Evolutionary conservation across 2,329 filamentous ascomycete species (phyloP).

Genomic region (Trichoderma sp.): DNA sequence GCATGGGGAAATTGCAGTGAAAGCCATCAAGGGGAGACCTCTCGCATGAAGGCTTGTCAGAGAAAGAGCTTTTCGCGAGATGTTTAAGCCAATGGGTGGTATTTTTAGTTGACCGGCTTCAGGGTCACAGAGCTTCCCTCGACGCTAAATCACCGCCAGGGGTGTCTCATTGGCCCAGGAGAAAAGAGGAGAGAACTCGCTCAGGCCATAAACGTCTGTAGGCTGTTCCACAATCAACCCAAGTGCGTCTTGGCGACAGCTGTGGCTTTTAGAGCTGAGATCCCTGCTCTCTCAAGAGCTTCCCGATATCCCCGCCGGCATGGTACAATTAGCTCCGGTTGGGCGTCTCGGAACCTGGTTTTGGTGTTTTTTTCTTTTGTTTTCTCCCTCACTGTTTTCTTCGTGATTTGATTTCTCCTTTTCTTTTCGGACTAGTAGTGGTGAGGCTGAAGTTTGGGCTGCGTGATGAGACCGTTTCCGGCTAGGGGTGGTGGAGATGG

Average conservation of each 20-base stretch:
- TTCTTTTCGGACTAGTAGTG: neutral
- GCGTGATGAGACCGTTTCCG: neutral
- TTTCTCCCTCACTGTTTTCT: neutral
- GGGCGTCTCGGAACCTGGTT: neutral
- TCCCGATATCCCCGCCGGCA: neutral
- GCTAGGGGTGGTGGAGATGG: neutral
- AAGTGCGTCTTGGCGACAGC: constrained; percentile 1
- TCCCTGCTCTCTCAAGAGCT: neutral
- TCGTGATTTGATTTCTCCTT: neutral
- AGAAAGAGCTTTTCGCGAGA: neutral
- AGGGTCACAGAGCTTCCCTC: neutral
- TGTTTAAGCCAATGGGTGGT: neutral
- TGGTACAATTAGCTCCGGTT: neutral
- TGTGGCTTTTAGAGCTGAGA: constrained; percentile 7
- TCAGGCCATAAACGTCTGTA: neutral
- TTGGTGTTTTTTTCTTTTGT: neutral
- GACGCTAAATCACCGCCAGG: neutral
- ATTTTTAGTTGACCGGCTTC: neutral
- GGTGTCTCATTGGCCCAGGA: neutral
- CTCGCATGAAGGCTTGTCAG: neutral
- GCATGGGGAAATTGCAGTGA: constrained; percentile 15
- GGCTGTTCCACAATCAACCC: neutral
- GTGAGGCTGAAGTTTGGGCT: constrained; percentile 8
- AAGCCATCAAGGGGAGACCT: neutral
- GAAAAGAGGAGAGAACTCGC: neutral